Conservation (phyloP, 78 protist species). For the Bigelowiella natans region DNA sequence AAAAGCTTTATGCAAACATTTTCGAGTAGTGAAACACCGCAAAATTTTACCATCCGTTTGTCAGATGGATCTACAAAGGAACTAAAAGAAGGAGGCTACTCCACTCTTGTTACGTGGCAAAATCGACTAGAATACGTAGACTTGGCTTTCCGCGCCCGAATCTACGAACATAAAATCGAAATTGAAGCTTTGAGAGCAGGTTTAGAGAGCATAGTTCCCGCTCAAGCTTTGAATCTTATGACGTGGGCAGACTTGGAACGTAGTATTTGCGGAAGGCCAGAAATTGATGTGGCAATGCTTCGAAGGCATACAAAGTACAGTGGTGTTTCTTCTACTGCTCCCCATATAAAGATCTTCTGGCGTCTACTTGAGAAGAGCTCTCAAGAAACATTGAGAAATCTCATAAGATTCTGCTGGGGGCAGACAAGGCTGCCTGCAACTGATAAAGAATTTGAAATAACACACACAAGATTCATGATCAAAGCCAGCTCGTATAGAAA, state of each 20-base stretch:
- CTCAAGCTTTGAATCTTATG: background rate
- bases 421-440: slow-evolving; percentile 30
- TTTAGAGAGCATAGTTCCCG: background rate
- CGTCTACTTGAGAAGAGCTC: background rate
- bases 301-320: background rate
- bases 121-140: background rate
- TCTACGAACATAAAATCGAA: background rate
- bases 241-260: background rate
- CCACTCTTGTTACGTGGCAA: background rate
- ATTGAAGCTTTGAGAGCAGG: background rate
- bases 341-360: background rate
- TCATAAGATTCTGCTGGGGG: slow-evolving; percentile 33
- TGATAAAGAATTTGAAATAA: slow-evolving; percentile 25
- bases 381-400: background rate
- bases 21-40: background rate
- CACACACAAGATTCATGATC: slow-evolving; percentile 3
- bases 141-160: background rate
- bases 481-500: background rate
- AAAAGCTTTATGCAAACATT: background rate
- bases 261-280: background rate
- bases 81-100: background rate
- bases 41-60: background rate
- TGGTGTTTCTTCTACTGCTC: background rate
- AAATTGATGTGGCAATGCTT: background rate
- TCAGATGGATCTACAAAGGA: background rate